phyloP scores from a whole-genome alignment of 2,329 filamentous ascomycete species.

The Colletotrichum gloeosporioides region DNA sequence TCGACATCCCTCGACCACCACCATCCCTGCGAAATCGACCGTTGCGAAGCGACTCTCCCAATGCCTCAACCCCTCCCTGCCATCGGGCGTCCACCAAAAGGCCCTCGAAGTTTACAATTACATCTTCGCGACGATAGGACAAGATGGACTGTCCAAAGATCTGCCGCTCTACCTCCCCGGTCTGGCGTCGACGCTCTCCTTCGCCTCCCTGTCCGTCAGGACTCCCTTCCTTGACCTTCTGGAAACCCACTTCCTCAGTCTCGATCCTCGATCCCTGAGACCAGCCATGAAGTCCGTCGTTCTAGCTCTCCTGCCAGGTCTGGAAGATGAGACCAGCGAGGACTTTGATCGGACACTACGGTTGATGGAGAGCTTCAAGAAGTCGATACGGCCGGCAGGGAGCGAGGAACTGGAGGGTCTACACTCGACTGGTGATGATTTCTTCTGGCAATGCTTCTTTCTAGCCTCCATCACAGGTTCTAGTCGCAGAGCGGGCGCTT shows the following conservation, averaged over 20 bases:
- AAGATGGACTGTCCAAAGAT: slow-evolving; percentile 79
- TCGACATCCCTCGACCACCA: slow-evolving; percentile 72
- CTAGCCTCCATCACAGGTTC: slow-evolving; percentile 90
- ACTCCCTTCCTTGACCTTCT: slow-evolving; percentile 84
- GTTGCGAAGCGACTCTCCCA: slow-evolving; percentile 93
- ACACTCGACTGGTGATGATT: slow-evolving; percentile 74
- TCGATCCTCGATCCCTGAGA: slow-evolving; percentile 75
- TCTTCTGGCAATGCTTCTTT: slow-evolving; percentile 99
- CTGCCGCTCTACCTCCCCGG: slow-evolving; percentile 90
- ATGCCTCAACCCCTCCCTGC: slow-evolving; percentile 90
- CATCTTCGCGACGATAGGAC: slow-evolving; percentile 86
- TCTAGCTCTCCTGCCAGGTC: slow-evolving; percentile 83
- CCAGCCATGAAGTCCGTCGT: slow-evolving; percentile 92
- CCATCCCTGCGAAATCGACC: slow-evolving; percentile 80
- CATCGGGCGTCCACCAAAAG: slow-evolving; percentile 97
- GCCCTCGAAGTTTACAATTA: slow-evolving; percentile 91
- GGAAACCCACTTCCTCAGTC: slow-evolving; percentile 77
- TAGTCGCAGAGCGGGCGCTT: slow-evolving; percentile 81
- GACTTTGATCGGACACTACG: slow-evolving; percentile 90
- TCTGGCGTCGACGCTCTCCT: slow-evolving; percentile 86
- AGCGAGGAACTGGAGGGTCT: slow-evolving; percentile 55
- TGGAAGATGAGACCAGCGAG: slow-evolving; percentile 96
- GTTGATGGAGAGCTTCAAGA: slow-evolving; percentile 79
- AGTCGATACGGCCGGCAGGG: slow-evolving; percentile 62
- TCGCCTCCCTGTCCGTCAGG: slow-evolving; percentile 90